Conservation (phyloP, 306 rosid species). For the Medicago truncatula region MtrunA17r5.0-ANR NC_053042.1:6881001-6881500, state of each 20-base stretch:
- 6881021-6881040: conserved; percentile 40
- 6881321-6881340: conserved; percentile 21
- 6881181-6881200: conserved; percentile 43
- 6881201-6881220: neutral
- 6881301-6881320: neutral
- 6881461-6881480: too few relatives aligned
- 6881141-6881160: conserved; percentile 33
- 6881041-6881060: conserved; percentile 30
- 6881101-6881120: conserved; percentile 43
- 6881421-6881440: too few relatives aligned
- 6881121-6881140: conserved; percentile 41
- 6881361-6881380: conserved; percentile 37
- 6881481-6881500: too few relatives aligned
- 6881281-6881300: conserved; percentile 40
- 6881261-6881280: conserved; percentile 40
- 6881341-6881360: conserved; percentile 41
- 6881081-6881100: neutral
- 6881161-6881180: conserved; percentile 45
- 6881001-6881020: conserved; percentile 47
- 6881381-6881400: too few relatives aligned
- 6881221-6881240: neutral
- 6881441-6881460: too few relatives aligned
- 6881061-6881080: conserved; percentile 32
- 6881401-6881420: too few relatives aligned
- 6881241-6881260: conserved; percentile 30